Evolutionary conservation across 1,284 basidiomycete genomes (phyloP).

Genomic region (Inonotus hispidus): DNA sequence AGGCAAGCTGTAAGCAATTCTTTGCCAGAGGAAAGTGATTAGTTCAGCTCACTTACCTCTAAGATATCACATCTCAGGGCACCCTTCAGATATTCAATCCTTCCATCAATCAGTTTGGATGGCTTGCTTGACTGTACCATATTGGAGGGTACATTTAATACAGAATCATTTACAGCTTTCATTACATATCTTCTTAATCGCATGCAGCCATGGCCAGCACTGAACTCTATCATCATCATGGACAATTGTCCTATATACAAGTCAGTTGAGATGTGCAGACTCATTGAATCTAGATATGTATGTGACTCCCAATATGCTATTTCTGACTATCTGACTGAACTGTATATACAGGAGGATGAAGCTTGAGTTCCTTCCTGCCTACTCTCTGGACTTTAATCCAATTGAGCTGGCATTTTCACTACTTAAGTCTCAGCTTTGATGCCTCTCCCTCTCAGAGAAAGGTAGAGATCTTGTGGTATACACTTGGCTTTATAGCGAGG

Average conservation of each 20-base stretch:
- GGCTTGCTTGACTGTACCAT: conserved; percentile 23
- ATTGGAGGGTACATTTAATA: conserved; percentile 27
- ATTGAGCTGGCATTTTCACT: conserved; percentile 20
- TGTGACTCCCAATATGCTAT: too few relatives aligned
- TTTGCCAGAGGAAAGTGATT: too few relatives aligned
- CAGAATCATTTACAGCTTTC: conserved; percentile 24
- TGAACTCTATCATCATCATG: conserved; percentile 30
- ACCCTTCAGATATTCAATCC: conserved; percentile 28
- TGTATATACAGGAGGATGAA: conserved; percentile 17
- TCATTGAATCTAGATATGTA: not conserved
- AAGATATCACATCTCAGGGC: too few relatives aligned
- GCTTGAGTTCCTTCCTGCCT: conserved; percentile 18
- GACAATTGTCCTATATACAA: conserved; percentile 33
- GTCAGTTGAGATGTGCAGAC: not conserved
- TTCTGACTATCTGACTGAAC: too few relatives aligned
- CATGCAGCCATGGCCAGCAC: conserved; percentile 28
- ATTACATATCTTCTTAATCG: conserved; percentile 26
- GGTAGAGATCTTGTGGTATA: too few relatives aligned
- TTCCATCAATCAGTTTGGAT: conserved; percentile 29
- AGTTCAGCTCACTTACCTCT: too few relatives aligned
- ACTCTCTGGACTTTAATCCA: conserved; percentile 23
- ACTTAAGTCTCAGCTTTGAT: too few relatives aligned
- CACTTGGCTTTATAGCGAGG: too few relatives aligned
- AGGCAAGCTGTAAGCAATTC: too few relatives aligned
- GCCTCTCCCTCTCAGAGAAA: too few relatives aligned